Base-by-base conservation (phyloP, 2,329 filamentous ascomycete species). In the Fusarium subglutinans region DNA sequence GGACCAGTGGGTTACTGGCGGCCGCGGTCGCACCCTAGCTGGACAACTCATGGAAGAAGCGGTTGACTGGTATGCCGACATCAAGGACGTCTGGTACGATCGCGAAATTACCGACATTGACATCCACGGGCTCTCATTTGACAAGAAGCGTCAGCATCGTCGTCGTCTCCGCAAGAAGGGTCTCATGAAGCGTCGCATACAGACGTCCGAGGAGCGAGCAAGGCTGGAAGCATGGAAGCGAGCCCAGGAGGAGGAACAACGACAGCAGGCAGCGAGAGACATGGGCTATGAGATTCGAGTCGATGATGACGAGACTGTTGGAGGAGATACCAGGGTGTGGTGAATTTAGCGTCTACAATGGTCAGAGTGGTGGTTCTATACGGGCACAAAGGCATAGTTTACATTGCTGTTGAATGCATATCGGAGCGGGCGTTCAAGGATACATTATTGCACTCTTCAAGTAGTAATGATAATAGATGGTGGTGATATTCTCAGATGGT, bases 1-100 rank as follows among this genome's bases (percentile, higher is more conserved):
- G 18, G 90, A 92, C 77, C 86, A 91, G 74, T 91, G 89, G 89
- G 78, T 84, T 14, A 88, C 87, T 1, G 86, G 87, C 22, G 89
- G 89, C 3, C 81, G 80, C 40, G 87, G 87, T 10, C 86, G 87
- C 43, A 75, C 72, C 4, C 48, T 85, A 8, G 79, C 81, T 20
- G 79, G 78, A n/a, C 78, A 80, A 48, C 72, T 83, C 4, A 75
- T 78, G 9, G 85, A 89, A 56, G 84, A 88, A 41, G 70, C 85
- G 4, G 80, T 81, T 12, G 89, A 90, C 73, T 78, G 82, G 70
- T 55, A 82, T 28, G 87, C 87, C 1, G 88, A 90, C 37, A 68
- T 84, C 11, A 80, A 82, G 54, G 89, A 90, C 74, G 81, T 81
- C 66, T 77, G 82, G 12, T 83, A 82, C 8, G 85, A 86, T 41